Evolutionary conservation across 2,329 filamentous ascomycete genomes (phyloP).

Genomic region (Chaetomium olivaceum): DNA sequence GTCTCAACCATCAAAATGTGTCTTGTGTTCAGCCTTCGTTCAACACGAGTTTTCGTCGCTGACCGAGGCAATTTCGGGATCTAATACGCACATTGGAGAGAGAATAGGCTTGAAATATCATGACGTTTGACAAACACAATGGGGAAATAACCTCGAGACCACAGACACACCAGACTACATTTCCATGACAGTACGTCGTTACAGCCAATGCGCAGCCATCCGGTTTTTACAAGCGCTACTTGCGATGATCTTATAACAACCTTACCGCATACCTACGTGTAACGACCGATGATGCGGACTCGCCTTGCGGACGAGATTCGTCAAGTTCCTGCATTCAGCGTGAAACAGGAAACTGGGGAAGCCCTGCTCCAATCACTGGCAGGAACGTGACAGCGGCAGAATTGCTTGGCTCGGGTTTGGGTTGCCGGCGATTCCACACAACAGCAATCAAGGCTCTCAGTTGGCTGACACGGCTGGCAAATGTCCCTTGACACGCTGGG

Average conservation of each 20-base stretch:
- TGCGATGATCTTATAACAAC: not conserved
- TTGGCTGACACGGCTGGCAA: conserved; percentile 26
- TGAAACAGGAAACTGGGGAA: conserved; percentile 14
- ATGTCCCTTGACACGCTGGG: conserved; percentile 32
- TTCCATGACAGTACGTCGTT: not conserved
- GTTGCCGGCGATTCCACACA: not conserved
- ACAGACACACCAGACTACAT: not conserved
- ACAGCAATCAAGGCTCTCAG: conserved; percentile 25
- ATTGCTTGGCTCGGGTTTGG: conserved; percentile 2
- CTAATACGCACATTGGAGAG: no score
- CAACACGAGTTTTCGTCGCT: no score
- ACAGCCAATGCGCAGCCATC: not conserved
- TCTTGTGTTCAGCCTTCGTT: no score
- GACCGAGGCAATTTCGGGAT: no score
- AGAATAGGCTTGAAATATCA: no score
- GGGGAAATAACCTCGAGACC: not conserved
- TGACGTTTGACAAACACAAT: not conserved
- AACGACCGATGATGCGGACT: not conserved
- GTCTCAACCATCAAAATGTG: no score
- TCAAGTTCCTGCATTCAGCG: conserved; percentile 9
- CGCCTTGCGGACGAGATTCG: not conserved
- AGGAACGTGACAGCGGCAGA: conserved; percentile 8
- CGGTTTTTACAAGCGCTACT: not conserved
- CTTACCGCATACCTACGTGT: not conserved
- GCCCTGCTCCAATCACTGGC: conserved; percentile 8